Percentiles rank a stretch among this genome's conserved stretches.
Evolutionary conservation across 352 stramenopile species (phyloP).

Genomic region (Phytophthora citricola): DNA sequence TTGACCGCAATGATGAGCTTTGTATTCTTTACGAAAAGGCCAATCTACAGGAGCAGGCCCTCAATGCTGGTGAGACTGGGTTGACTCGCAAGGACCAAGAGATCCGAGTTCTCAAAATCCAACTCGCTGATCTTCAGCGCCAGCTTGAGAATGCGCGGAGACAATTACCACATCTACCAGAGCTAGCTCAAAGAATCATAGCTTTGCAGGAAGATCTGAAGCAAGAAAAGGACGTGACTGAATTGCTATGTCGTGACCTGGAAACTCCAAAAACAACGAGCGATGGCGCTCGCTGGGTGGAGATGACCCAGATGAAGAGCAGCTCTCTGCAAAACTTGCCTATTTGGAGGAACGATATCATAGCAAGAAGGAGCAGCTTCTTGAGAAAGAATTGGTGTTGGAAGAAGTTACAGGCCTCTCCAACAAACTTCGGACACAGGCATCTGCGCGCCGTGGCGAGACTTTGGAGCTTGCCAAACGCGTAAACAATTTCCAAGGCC

Average conservation of each 20-base stretch:
- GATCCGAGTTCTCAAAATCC: slow-evolving; percentile 77
- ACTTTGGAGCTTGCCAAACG: slow-evolving; percentile 88
- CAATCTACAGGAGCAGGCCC: slow-evolving; percentile 89
- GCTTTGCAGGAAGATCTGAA: slow-evolving; percentile 83
- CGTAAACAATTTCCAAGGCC: slow-evolving; percentile 91
- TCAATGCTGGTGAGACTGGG: slow-evolving; percentile 82
- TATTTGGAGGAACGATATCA: slow-evolving; percentile 90
- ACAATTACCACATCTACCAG: slow-evolving; percentile 80
- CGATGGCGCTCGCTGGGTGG: slow-evolving; percentile 90
- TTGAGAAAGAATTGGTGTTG: slow-evolving; percentile 95
- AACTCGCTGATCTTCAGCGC: slow-evolving; percentile 87
- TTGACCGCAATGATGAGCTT: slow-evolving; percentile 96
- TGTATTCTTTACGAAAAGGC: slow-evolving; percentile 95
- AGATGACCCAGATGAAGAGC: slow-evolving; percentile 90
- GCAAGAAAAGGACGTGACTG: slow-evolving; percentile 87
- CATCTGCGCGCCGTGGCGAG: slow-evolving; percentile 72
- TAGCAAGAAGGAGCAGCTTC: slow-evolving; percentile 91
- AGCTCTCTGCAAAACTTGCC: slow-evolving; percentile 84
- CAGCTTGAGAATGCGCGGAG: slow-evolving; percentile 79
- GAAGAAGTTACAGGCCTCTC: slow-evolving; percentile 92
- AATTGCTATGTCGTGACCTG: slow-evolving; percentile 90
- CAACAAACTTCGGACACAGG: slow-evolving; percentile 87
- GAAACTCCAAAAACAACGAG: slow-evolving; percentile 90
- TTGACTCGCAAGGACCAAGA: slow-evolving; percentile 84
- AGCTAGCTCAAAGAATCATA: slow-evolving; percentile 85